Evolutionary conservation across 345 rosid genomes (phyloP).

Genomic region (Eucalyptus marginata): DNA sequence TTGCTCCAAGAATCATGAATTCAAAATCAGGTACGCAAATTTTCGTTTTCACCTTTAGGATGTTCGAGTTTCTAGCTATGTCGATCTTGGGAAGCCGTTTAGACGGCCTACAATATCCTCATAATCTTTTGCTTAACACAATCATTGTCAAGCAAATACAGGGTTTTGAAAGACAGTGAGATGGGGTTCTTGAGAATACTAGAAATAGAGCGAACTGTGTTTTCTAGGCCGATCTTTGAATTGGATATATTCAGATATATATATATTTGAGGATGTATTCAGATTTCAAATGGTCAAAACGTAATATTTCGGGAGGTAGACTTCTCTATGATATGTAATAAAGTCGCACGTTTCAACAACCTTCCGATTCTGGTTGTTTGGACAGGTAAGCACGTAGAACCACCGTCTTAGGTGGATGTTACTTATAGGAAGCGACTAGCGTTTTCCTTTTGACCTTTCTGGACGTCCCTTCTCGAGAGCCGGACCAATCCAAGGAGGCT

Average conservation of each 20-base stretch:
- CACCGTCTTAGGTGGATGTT: not conserved
- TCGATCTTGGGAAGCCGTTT: no score
- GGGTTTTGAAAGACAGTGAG: not conserved
- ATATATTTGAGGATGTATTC: not conserved
- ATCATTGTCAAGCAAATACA: not conserved
- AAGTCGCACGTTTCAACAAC: not conserved
- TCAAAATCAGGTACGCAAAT: no score
- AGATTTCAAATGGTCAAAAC: not conserved
- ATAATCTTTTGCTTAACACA: not conserved
- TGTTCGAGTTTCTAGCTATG: no score
- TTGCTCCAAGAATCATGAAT: no score
- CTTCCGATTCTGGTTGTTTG: not conserved
- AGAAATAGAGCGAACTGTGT: not conserved
- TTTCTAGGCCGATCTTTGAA: not conserved
- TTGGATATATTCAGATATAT: not conserved
- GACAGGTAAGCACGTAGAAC: not conserved
- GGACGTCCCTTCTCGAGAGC: not conserved
- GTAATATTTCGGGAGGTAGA: not conserved
- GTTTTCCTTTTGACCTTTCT: not conserved
- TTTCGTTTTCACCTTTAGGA: no score
- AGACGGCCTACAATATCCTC: not conserved
- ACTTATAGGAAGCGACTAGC: not conserved
- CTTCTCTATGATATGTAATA: not conserved
- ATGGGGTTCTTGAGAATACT: not conserved
- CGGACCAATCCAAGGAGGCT: not conserved